Evolutionary conservation across 2,329 filamentous ascomycete species (phyloP), one percentile per base, ranked within the genome.

Genomic region (Lachnellula cervina): DNA sequence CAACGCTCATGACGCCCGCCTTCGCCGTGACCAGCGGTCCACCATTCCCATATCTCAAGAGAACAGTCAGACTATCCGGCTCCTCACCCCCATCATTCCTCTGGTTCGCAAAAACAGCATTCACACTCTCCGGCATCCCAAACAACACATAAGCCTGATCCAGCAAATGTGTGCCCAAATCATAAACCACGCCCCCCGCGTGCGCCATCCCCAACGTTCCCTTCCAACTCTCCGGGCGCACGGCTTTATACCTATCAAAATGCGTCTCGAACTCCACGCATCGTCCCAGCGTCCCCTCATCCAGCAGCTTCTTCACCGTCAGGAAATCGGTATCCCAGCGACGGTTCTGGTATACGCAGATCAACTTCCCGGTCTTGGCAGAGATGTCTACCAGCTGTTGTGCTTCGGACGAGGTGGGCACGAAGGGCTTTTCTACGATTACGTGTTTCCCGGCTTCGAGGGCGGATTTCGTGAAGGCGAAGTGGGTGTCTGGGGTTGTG

Each of bases 401-500:
- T 11, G 88, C 88, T 72, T 92, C 84, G 56, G 80, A 76, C 1
- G 80, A 76, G 1, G 84, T 88, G 19, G 88, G 86, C 13, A 89
- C 87, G 69, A 93, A 93, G 2, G 89, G 89, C 76, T 93, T 93
- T 75, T 93, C 89, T 49, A 88, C 86, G 51, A 93, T 76, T 25
- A 92, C 86, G 70, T 93, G 86, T 75, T 92, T 92, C 64, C 86
- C 85, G 9, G 80, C 76, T 67, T 86, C 77, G 48, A 93, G 76
- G 0, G 86, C 84, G 51, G 80, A 71, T 70, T 83, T 84, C 37
- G 83, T 76, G 63, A 91, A 76, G 16, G 76, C 69, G 67, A 83
- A 88, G 74, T 93, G 89, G 11, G 82, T 85, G 59, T 86, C 79
- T 0, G 89, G 89, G 0, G 87, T 83, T 0, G 87, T 90, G 51